phyloP scores from a whole-genome alignment of 352 stramenopile species.

The Phytophthora capsici region DNA sequence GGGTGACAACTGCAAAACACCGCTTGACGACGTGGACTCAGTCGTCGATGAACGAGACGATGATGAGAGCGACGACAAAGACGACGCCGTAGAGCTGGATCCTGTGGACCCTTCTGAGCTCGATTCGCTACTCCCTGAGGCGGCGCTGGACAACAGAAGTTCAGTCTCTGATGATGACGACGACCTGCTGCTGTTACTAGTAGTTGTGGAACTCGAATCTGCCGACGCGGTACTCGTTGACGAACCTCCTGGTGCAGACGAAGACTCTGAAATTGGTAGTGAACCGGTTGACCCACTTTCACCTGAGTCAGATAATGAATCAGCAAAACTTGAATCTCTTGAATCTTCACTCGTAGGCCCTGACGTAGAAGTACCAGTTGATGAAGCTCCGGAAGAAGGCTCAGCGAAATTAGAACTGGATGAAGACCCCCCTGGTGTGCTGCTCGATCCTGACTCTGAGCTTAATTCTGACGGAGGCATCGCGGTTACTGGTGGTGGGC shows the following conservation, averaged over 20 bases:
- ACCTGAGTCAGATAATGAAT: slow-evolving; percentile 4
- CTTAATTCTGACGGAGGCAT: slow-evolving; percentile 9
- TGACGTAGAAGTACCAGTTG: slow-evolving; percentile 4
- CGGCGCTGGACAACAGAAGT: slow-evolving; percentile 23
- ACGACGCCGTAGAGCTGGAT: slow-evolving; percentile 10
- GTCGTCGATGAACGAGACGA: slow-evolving; percentile 9
- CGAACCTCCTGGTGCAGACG: slow-evolving; percentile 4
- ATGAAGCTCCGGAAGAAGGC: slow-evolving; percentile 13
- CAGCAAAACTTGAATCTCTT: neutral
- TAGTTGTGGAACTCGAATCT: slow-evolving; percentile 2
- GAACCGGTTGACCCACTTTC: neutral
- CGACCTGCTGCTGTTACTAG: slow-evolving; percentile 11
- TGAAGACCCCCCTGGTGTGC: neutral
- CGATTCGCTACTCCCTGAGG: slow-evolving; percentile 12
- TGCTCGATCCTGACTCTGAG: slow-evolving; percentile 13
- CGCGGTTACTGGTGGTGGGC: slow-evolving; percentile 16
- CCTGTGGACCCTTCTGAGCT: slow-evolving; percentile 8
- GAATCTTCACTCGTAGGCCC: slow-evolving; percentile 6
- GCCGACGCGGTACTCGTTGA: neutral
- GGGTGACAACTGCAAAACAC: slow-evolving; percentile 31
- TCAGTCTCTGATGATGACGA: slow-evolving; percentile 17
- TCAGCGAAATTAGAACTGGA: slow-evolving; percentile 9
- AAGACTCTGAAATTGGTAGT: neutral
- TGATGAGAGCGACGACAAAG: slow-evolving; percentile 19
- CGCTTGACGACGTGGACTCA: slow-evolving; percentile 20